Conservation (phyloP, 768 basidiomycete genomes). For the Tubosaeta sp. region DNA sequence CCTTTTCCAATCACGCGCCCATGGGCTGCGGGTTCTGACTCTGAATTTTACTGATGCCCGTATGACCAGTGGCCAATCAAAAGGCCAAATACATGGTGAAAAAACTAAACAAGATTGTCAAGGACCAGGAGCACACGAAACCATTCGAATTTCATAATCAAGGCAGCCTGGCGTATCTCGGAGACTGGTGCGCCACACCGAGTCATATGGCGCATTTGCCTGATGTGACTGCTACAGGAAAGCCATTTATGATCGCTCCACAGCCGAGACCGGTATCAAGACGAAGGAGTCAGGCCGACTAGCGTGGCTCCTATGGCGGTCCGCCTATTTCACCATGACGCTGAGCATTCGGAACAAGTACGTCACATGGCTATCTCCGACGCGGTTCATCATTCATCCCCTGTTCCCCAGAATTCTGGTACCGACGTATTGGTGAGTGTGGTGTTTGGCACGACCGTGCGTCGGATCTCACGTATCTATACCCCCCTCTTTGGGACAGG, state of each 20-base stretch:
- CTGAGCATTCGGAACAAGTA: constrained; percentile 69
- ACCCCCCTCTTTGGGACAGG: constrained; percentile 32
- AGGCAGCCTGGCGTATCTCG: constrained; percentile 78
- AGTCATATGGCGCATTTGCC: background rate
- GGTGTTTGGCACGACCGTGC: constrained; percentile 6
- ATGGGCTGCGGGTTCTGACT: constrained; percentile 17
- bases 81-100: constrained; percentile 66
- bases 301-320: constrained; percentile 79
- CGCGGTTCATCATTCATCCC: constrained; percentile 5
- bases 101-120: constrained; percentile 61
- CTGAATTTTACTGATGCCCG: constrained; percentile 4
- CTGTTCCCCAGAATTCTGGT: constrained; percentile 49
- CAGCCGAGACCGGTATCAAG: constrained; percentile 44
- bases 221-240: constrained; percentile 43
- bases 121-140: constrained; percentile 40
- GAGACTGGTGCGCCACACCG: constrained; percentile 52
- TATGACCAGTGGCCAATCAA: constrained; percentile 62
- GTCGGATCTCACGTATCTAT: constrained; percentile 13
- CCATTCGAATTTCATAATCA: constrained; percentile 70
- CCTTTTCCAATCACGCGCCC: constrained; percentile 11
- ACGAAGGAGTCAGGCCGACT: constrained; percentile 60
- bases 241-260: constrained; percentile 70
- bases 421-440: constrained; percentile 57
- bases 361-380: constrained; percentile 22
- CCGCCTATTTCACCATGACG: constrained; percentile 77